phyloP scores from a whole-genome alignment of 805 yeast species.

The Barnettozyma vustinii region DNA sequence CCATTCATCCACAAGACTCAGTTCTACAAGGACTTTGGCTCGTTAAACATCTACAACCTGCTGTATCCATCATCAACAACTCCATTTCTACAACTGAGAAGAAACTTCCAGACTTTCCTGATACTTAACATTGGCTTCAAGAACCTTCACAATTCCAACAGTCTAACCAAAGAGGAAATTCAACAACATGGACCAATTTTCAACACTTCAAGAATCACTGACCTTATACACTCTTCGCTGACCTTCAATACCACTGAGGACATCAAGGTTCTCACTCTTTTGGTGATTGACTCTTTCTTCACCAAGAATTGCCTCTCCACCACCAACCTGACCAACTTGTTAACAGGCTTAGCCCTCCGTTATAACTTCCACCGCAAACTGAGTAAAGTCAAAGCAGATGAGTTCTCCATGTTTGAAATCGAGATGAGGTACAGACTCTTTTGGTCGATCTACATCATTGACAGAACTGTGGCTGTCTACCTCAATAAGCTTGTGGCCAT shows the following conservation, averaged over 20 bases:
- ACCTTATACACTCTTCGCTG: conserved; percentile 19
- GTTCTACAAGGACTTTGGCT: conserved; percentile 12
- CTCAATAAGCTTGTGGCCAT: conserved; percentile 48
- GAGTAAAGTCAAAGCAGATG: conserved; percentile 19
- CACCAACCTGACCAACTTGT: conserved; percentile 47
- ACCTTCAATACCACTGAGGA: conserved; percentile 37
- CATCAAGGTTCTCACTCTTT: conserved; percentile 36
- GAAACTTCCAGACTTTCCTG: conserved; percentile 16
- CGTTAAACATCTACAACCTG: conserved; percentile 13
- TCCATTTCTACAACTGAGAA: conserved; percentile 7
- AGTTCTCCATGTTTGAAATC: conserved; percentile 22
- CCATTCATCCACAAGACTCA: conserved; percentile 18
- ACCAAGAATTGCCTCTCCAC: conserved; percentile 49
- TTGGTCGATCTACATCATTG: conserved; percentile 46
- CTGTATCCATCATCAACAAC: conserved; percentile 12
- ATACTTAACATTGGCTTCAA: conserved; percentile 21
- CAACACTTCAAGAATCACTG: conserved; percentile 3
- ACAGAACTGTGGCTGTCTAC: conserved; percentile 43
- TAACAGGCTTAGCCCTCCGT: conserved; percentile 40
- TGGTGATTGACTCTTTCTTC: conserved; percentile 50
- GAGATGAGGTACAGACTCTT: conserved; percentile 41
- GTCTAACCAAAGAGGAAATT: conserved; percentile 12
- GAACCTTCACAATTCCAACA: conserved; percentile 9
- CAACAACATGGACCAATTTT: conserved; percentile 10
- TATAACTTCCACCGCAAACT: conserved; percentile 39